Evolutionary conservation across 1,284 basidiomycete species (phyloP).

Genomic region (Boletus albobrunnescens): DNA sequence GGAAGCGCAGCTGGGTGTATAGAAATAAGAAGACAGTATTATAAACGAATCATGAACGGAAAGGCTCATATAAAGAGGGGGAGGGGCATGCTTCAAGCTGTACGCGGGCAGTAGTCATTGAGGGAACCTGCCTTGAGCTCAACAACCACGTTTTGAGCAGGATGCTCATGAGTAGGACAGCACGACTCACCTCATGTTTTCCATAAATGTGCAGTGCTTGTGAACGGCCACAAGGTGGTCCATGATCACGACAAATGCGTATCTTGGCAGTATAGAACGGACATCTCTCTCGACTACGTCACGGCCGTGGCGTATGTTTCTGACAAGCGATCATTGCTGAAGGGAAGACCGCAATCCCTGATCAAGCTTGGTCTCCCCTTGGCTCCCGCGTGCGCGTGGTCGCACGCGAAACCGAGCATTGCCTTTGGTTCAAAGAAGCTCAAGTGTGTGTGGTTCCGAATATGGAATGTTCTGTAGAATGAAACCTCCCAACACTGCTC

Average conservation of each 20-base stretch:
- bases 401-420: constrained; percentile 18
- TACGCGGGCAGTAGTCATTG: constrained; percentile 34
- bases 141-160: constrained; percentile 35
- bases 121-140: constrained; percentile 35
- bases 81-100: constrained; percentile 31
- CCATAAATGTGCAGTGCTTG: constrained; percentile 35
- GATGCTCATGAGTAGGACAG: constrained; percentile 33
- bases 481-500: constrained; percentile 12
- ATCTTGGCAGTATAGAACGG: constrained; percentile 24
- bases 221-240: constrained; percentile 35
- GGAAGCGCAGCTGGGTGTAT: constrained; percentile 27
- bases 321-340: constrained; percentile 18
- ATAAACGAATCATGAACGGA: constrained; percentile 31
- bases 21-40: constrained; percentile 33
- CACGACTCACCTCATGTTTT: constrained; percentile 39
- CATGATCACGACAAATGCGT: constrained; percentile 35
- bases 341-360: constrained; percentile 9
- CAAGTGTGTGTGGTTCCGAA: constrained; percentile 17
- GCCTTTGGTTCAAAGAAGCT: constrained; percentile 11
- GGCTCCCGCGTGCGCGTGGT: constrained; percentile 1
- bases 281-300: constrained; percentile 24
- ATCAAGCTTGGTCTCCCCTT: constrained; percentile 9
- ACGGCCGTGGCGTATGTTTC: constrained; percentile 18
- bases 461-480: constrained; percentile 32
- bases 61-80: constrained; percentile 33